Percentiles rank a stretch among this genome's conserved stretches.
Evolutionary conservation across 1,284 basidiomycete species (phyloP).

Genomic region (Rhodotorula sp.): DNA sequence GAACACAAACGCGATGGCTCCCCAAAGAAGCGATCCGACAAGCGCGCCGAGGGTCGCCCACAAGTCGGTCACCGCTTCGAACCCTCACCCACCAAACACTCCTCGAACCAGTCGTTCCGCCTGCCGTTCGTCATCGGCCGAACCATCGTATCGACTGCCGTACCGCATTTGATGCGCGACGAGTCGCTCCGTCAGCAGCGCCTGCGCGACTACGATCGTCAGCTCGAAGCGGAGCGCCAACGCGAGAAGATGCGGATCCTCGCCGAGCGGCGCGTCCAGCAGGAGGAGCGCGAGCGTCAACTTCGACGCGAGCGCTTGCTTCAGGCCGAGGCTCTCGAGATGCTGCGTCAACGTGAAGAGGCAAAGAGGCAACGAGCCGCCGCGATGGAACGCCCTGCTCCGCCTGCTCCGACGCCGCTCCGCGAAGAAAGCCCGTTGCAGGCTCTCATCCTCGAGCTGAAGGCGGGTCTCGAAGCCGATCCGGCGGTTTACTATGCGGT

Average conservation of each 20-base stretch:
- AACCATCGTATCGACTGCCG: constrained; percentile 11
- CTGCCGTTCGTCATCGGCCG: constrained; percentile 10
- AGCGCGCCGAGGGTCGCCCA: no score
- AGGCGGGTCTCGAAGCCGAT: constrained; percentile 6
- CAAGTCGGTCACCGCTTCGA: not conserved
- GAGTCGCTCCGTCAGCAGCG: not conserved
- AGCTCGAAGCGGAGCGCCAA: no score
- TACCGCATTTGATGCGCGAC: not conserved
- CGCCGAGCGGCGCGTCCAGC: no score
- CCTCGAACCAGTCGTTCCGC: not conserved
- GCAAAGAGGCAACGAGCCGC: not conserved
- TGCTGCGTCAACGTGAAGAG: not conserved
- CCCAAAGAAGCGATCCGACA: not conserved
- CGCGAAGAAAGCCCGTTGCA: not conserved
- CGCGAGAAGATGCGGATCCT: not conserved
- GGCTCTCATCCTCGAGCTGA: constrained; percentile 8
- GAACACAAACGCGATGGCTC: not conserved
- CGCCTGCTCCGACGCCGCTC: not conserved
- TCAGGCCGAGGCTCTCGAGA: not conserved
- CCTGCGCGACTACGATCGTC: no score
- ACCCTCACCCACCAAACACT: not conserved
- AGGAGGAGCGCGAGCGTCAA: not conserved
- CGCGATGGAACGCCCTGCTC: no score
- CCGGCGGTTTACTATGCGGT: constrained; percentile 20
- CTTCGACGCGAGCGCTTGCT: no score